Evolutionary conservation across 2,329 filamentous ascomycete genomes (phyloP), one percentile per base, ranked within the genome.

Genomic region (Sclerotiophoma versabilis): DNA sequence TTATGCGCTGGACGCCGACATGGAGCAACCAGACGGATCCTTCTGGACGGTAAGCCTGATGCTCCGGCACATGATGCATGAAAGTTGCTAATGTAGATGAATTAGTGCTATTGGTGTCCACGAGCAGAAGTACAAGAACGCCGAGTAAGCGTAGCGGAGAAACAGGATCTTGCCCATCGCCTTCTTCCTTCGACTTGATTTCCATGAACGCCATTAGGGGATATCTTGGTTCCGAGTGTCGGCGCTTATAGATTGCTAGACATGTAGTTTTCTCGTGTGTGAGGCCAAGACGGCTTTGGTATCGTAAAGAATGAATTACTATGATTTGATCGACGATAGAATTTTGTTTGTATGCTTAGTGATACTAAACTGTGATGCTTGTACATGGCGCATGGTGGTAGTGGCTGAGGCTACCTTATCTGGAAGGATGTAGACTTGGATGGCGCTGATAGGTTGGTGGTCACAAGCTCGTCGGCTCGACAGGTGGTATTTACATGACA

Each of bases 21-120:
- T 99, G 95, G 95, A 96, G 91, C 51, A 90, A 96, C 76, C 92
- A 97, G 84, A 91, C 87, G 22, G 95, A 99, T 77, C 95, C 95
- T 57, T 96, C 91, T 77, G 96, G 95, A 81, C 86, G 92, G 90
- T 92, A 77, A 77, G 80, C 63, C 48, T 26, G 2, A 27, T 3
- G 10, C 6, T 32, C 10, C 3, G 10, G n/a, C 14, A 12, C 12
- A 9, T 26, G 10, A 41, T 26, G 20, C 26, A 10, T 25, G 23
- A 4, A 5, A 9, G 15, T 37, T 26, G 25, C 38, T 46, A 38
- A 52, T 26, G n/a, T 4, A 10, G 27, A 10, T 10, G 20, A 27
- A 5, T 2, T 14, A 74, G 71, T 64, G 71, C 71, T 20, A 73
- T 74, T 26, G 59, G 65, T 4, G 65, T 73, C 33, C 71, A 74